Evolutionary conservation across 2,329 filamentous ascomycete species (phyloP).

Genomic region (Ceratocystis smalleyi): DNA sequence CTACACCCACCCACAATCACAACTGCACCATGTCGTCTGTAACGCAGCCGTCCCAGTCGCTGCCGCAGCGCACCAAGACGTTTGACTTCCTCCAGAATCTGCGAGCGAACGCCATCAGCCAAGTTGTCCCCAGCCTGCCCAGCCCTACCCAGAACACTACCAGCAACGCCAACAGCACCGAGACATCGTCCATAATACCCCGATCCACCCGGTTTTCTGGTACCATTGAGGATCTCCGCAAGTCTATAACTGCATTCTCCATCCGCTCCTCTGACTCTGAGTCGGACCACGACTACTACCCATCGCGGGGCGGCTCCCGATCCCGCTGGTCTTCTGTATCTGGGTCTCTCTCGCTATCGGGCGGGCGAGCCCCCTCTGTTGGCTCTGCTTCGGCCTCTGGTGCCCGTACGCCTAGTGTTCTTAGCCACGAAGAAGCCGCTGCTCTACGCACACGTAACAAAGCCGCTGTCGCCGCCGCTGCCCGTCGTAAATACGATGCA

Average conservation of each 20-base stretch:
- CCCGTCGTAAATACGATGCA: slow-evolving; percentile 10
- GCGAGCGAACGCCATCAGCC: slow-evolving; percentile 10
- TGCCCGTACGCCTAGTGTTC: background rate
- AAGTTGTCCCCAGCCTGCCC: slow-evolving; percentile 6
- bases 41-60: background rate
- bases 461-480: background rate
- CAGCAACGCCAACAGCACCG: background rate
- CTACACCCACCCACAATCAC: background rate
- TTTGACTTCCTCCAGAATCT: slow-evolving; percentile 14
- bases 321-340: slow-evolving; percentile 14
- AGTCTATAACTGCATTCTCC: slow-evolving; percentile 17
- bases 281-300: slow-evolving; percentile 14
- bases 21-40: slow-evolving; percentile 2
- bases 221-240: slow-evolving; percentile 18
- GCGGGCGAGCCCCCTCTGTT: background rate
- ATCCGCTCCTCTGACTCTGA: slow-evolving; percentile 15
- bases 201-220: slow-evolving; percentile 14
- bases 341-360: slow-evolving; percentile 5
- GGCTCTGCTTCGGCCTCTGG: background rate
- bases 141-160: slow-evolving; percentile 5
- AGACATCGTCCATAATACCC: slow-evolving; percentile 3
- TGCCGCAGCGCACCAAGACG: slow-evolving; percentile 11
- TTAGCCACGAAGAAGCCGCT: background rate
- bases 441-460: slow-evolving; percentile 5
- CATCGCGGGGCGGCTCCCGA: slow-evolving; percentile 2